These are phyloP conservation scores for Amyloporia xantha DNA, from an alignment of 768 basidiomycete species.

Conservation along the genomic window DNA sequence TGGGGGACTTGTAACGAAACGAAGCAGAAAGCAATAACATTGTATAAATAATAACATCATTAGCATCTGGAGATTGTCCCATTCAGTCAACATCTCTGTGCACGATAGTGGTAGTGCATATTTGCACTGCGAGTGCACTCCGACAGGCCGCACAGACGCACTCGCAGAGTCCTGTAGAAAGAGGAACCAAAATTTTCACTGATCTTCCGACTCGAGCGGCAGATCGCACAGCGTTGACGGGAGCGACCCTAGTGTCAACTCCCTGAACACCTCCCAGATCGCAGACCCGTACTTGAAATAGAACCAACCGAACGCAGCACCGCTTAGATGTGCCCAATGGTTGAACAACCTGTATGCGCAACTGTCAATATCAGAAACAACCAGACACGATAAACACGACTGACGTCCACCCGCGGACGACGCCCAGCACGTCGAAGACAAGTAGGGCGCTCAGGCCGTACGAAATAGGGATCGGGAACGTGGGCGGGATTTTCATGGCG, in stretches of 20 bases:
- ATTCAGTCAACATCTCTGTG: too few species aligned
- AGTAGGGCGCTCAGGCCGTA: conserved; percentile 67
- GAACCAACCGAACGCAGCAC: conserved; percentile 71
- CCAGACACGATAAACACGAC: not conserved
- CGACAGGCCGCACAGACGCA: too few species aligned
- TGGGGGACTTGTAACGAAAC: too few species aligned
- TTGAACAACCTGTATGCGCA: conserved; percentile 52
- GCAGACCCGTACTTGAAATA: conserved; percentile 66
- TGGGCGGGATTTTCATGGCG: conserved; percentile 70
- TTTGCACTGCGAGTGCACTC: too few species aligned
- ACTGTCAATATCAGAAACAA: not conserved
- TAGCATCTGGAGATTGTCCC: too few species aligned
- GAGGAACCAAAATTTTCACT: not conserved
- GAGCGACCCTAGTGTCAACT: not conserved
- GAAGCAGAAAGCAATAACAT: too few species aligned
- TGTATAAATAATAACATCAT: too few species aligned
- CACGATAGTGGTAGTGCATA: too few species aligned
- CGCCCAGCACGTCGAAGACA: conserved; percentile 64
- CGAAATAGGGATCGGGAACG: conserved; percentile 54
- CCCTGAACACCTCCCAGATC: conserved; percentile 27
- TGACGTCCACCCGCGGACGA: conserved; percentile 46
- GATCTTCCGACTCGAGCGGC: not conserved
- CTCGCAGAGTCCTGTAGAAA: too few species aligned
- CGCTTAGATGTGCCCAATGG: conserved; percentile 88
- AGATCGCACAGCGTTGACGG: not conserved